Base-by-base conservation (phyloP, 371 early-diverging fungal genomes). In the Coemansia sp. region DNA sequence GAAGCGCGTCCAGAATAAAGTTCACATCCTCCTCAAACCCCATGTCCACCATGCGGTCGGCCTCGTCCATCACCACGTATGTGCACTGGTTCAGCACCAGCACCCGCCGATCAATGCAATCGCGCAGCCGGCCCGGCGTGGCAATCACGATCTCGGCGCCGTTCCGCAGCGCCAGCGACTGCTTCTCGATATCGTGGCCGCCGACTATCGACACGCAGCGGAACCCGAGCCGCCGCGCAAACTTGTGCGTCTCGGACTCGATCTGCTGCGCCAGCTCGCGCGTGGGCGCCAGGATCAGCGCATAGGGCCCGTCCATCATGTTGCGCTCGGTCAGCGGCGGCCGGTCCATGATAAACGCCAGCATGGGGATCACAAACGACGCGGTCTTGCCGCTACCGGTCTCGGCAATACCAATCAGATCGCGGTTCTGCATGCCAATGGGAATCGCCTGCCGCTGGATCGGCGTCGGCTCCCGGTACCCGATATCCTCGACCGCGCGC, bases 341-440 rank as follows among this genome's bases (percentile, higher is more conserved):
- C 55, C 90, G 77, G 35, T 88, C 84, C 34, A 86, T 83, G 41
- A 98, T 95, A 68, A 85, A 90, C n/a, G 86, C 86, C 20, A 99
- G 80, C 85, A 98, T 88, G 0, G 99, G 99, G 50, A 99, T 93
- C 50, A 99, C 81, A 78, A 97, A 99, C 0, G 97, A 89, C 2
- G 95, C 95, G 0, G 99, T 99, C 82, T 99, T 99, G 72, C 99
- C 99, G 67, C 68, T 82, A 64, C 99, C 99, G 7, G 99, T 99
- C 77, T 98, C 91, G 20, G 99, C 99, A 63, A 99, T 92, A 49
- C 98, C 99, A 59, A 99, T 95, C 41, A 99, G 84, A 77, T 98
- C 98, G 55, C 97, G 86, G 63, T 91, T 90, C 71, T 89, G 86
- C 42, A 98, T 79, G 34, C 94, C 93, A 48, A 96, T 89, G 8